Conservation (phyloP, 257 asterid genomes). For the Rhazya stricta region DNA sequence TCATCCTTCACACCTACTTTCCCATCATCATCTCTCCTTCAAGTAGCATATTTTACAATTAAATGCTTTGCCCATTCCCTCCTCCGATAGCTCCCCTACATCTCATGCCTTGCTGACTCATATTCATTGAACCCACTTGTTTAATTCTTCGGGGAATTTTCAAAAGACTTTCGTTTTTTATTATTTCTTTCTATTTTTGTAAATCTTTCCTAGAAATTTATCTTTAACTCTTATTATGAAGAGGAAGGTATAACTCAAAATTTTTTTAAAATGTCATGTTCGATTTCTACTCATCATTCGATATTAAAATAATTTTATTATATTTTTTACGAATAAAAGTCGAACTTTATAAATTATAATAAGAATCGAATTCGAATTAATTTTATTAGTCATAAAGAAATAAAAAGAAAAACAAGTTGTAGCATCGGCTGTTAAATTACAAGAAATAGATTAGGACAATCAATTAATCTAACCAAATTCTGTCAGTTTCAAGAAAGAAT, state of each 20-base stretch:
- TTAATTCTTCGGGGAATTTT: neutral
- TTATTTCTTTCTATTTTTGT: neutral
- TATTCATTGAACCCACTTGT: conserved; percentile 1
- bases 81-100: neutral
- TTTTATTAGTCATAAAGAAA: too few relatives aligned
- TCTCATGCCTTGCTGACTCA: neutral
- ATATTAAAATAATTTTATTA: too few relatives aligned
- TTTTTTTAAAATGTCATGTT: too few relatives aligned
- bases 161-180: neutral
- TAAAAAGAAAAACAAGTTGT: too few relatives aligned
- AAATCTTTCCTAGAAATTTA: too few relatives aligned
- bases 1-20: neutral
- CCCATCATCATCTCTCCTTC: neutral
- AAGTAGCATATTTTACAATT: neutral
- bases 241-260: too few relatives aligned
- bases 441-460: neutral
- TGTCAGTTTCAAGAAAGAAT: neutral
- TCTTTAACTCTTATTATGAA: too few relatives aligned
- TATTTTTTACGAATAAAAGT: too few relatives aligned
- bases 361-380: too few relatives aligned
- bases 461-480: neutral
- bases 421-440: neutral
- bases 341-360: too few relatives aligned
- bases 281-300: too few relatives aligned
- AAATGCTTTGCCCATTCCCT: neutral